phyloP scores from a whole-genome alignment of 768 basidiomycete genomes.

The Mycena galericulata region DNA sequence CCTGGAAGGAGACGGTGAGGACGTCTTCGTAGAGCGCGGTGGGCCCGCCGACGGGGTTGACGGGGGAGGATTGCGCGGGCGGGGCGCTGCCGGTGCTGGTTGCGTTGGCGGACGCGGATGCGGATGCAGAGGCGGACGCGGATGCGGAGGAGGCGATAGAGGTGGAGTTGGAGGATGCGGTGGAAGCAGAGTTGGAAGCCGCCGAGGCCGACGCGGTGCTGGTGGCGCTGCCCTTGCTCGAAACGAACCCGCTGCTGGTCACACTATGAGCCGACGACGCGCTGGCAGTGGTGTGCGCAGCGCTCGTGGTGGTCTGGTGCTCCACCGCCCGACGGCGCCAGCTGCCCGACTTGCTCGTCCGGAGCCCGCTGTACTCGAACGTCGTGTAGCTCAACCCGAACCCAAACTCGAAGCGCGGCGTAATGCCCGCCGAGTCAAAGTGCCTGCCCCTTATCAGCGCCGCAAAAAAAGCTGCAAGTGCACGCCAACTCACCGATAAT shows the following conservation, averaged over 20 bases:
- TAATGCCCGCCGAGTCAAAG: constrained; percentile 48
- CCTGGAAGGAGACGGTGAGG: constrained; percentile 46
- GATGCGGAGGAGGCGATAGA: neutral
- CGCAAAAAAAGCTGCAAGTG: neutral
- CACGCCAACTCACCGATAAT: constrained; percentile 45
- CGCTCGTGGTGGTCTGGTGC: neutral
- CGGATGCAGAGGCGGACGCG: constrained; percentile 23
- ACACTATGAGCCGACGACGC: constrained; percentile 37
- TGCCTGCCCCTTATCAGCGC: neutral
- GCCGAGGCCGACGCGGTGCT: neutral
- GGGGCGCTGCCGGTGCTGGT: constrained; percentile 25
- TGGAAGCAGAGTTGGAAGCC: neutral
- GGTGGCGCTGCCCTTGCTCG: neutral
- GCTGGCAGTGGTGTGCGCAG: neutral
- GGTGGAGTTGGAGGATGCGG: neutral
- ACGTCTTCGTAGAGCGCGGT: constrained; percentile 43
- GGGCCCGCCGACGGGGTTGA: constrained; percentile 24
- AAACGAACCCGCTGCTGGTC: constrained; percentile 31
- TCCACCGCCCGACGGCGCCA: constrained; percentile 1
- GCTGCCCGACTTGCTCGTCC: constrained; percentile 15
- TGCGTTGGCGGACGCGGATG: constrained; percentile 14
- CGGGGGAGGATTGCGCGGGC: constrained; percentile 13
- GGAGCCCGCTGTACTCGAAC: constrained; percentile 52
- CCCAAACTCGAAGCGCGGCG: constrained; percentile 46
- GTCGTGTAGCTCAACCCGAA: constrained; percentile 58